Conservation (phyloP, 352 stramenopile genomes). For the Elongisporangium undulatum region DNA sequence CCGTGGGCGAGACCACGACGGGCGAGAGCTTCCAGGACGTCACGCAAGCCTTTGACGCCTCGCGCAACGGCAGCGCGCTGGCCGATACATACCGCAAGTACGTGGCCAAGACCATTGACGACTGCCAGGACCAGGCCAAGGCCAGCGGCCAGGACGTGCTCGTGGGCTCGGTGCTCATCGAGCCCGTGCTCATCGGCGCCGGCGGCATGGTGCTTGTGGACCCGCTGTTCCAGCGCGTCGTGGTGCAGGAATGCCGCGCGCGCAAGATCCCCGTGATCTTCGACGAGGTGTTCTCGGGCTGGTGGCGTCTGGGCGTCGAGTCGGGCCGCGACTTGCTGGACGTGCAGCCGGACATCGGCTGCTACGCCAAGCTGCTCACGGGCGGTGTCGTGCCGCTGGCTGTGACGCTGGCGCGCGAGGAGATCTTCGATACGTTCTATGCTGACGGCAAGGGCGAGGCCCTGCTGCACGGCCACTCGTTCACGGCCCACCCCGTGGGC, state of each 20-base stretch:
- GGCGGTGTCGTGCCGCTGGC: constrained; percentile 86
- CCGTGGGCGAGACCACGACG: constrained; percentile 8
- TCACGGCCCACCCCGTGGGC: constrained; percentile 88
- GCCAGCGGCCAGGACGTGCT: constrained; percentile 18
- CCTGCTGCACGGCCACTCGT: constrained; percentile 90
- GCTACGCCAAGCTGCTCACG: constrained; percentile 91
- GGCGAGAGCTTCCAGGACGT: constrained; percentile 37
- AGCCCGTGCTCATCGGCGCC: constrained; percentile 88
- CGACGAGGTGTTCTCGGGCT: constrained; percentile 91
- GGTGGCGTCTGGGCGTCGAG: constrained; percentile 87
- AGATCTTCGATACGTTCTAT: constrained; percentile 90
- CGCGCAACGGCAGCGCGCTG: constrained; percentile 28
- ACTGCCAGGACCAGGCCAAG: constrained; percentile 16
- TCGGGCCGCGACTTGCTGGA: constrained; percentile 81
- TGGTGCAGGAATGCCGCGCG: constrained; percentile 69
- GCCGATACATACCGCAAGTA: constrained; percentile 62
- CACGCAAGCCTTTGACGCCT: constrained; percentile 49
- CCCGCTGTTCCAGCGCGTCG: constrained; percentile 89
- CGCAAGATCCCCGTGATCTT: constrained; percentile 89
- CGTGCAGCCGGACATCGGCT: constrained; percentile 86
- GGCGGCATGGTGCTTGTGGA: constrained; percentile 90
- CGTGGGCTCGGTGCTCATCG: constrained; percentile 81
- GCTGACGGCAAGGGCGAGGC: constrained; percentile 82
- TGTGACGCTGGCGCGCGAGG: constrained; percentile 82
- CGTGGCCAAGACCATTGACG: constrained; percentile 47